These are phyloP conservation scores for Quercus phellos DNA, from an alignment of 331 rosid species.

Conservation along the genomic window DNA sequence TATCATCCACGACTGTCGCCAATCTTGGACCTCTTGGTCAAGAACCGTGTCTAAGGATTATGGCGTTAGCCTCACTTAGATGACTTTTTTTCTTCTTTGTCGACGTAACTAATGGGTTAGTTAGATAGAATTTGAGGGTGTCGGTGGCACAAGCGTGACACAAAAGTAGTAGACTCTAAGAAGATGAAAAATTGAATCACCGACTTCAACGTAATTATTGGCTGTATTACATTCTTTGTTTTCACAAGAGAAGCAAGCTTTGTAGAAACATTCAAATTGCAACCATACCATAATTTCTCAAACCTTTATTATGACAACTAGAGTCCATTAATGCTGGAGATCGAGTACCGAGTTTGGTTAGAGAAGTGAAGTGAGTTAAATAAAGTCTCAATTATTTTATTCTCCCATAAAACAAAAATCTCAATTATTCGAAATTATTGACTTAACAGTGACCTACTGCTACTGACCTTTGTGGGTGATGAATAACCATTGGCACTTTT, in stretches of 20 bases:
- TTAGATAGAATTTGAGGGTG: too few relatives aligned
- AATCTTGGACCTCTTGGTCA: background rate
- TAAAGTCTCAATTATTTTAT: too few relatives aligned
- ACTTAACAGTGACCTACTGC: background rate
- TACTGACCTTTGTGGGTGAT: background rate
- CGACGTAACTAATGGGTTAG: too few relatives aligned
- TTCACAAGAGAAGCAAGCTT: conserved; percentile 29
- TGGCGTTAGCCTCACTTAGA: background rate
- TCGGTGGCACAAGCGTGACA: too few relatives aligned
- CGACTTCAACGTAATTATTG: too few relatives aligned
- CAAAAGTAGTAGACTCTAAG: too few relatives aligned
- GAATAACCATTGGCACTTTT: conserved; percentile 4
- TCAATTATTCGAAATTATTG: too few relatives aligned
- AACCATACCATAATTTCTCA: background rate
- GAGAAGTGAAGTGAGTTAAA: too few relatives aligned
- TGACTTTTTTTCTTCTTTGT: too few relatives aligned
- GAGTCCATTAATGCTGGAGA: background rate
- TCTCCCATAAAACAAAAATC: too few relatives aligned
- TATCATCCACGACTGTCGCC: too few relatives aligned
- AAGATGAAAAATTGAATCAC: too few relatives aligned
- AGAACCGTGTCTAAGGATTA: background rate
- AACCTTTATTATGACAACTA: conserved; percentile 2
- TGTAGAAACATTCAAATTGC: conserved; percentile 4
- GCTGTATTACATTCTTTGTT: conserved; percentile 14
- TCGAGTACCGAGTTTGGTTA: background rate